Base-by-base conservation (phyloP, 2,329 filamentous ascomycete genomes). In the Pseudopithomyces maydicus region DNA sequence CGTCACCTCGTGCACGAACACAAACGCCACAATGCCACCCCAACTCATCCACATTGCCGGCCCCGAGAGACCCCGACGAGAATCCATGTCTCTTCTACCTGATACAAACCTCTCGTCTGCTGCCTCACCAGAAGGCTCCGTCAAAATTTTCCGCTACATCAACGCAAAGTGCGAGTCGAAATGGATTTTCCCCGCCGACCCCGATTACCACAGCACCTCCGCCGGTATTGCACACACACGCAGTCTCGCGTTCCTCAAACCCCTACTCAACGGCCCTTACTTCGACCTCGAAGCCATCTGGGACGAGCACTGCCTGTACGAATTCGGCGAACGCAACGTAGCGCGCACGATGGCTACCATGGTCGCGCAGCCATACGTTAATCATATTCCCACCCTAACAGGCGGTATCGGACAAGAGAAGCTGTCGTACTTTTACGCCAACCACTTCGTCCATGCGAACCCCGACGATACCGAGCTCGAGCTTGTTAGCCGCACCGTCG, bases 291-390 rank as follows among this genome's bases (percentile, higher is more conserved):
- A 93, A 69, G 82, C 82, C 1, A 87, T 92, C 47, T 94, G 90
- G 90, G 89, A 92, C 7, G 89, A 92, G 73, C 90, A 94, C 70
- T 90, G 88, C 0, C 81, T 82, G 42, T 89, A 84, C 63, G 89
- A 92, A 69, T 93, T 93, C 70, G 85, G 74, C 1, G 85, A 87
- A 54, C 82, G 89, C 11, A 85, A 85, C 2, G 89, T 91, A 0
- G 85, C 86, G 59, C 84, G 86, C 61, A 93, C 90, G 0, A 92
- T 93, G 90, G 81, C 81, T n/a, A 92, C 90, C 0, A 92, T 93
- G 90, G 89, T 92, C 1, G 81, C 87, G 46, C 86, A 91, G 71
- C 90, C 90, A 1, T 92, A 92, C 66, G 90, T 93, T 1, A 92
- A 92, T 68, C 88, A 92, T 68, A 80, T 92, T 1, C 88, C 89